A percentile compares a stretch with the other conserved stretches of the same genome.
These are phyloP conservation scores for Gracilariopsis chorda DNA, from an alignment of 23 red algal species.

Conservation along the genomic window DNA sequence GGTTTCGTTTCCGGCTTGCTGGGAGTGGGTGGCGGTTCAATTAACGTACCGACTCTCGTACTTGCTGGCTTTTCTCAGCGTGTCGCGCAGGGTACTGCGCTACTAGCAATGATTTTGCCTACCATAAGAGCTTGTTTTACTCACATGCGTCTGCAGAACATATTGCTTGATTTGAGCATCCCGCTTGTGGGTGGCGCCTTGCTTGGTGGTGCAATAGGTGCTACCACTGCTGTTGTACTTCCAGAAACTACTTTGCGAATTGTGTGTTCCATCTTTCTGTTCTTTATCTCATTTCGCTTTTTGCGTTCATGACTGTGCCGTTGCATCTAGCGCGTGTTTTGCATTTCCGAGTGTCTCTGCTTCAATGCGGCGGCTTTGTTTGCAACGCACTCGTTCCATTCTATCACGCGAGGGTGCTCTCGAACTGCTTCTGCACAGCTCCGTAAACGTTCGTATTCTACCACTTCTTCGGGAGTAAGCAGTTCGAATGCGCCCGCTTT, in stretches of 20 bases:
- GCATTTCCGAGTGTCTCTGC: too few species aligned
- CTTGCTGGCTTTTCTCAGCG: slow-evolving; percentile 64
- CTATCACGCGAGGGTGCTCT: slow-evolving; percentile 2
- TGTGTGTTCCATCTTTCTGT: slow-evolving; percentile 40
- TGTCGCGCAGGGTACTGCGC: slow-evolving; percentile 86
- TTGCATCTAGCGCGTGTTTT: not conserved
- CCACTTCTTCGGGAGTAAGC: not conserved
- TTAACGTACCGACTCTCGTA: slow-evolving; percentile 70
- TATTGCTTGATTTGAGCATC: slow-evolving; percentile 43
- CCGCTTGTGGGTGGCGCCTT: slow-evolving; percentile 67
- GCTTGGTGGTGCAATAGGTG: slow-evolving; percentile 41
- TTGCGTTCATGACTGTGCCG: not conserved
- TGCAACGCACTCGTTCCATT: slow-evolving; percentile 29
- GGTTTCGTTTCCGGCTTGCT: slow-evolving; percentile 86
- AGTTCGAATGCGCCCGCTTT: slow-evolving; percentile 25
- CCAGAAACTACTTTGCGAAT: slow-evolving; percentile 13
- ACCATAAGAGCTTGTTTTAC: slow-evolving; percentile 48
- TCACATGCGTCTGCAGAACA: slow-evolving; percentile 60
- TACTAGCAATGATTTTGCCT: slow-evolving; percentile 85
- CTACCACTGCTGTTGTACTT: slow-evolving; percentile 9
- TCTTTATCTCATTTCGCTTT: slow-evolving; percentile 11
- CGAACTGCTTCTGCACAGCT: slow-evolving; percentile 11
- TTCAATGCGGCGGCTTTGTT: not conserved
- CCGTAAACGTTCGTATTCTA: slow-evolving; percentile 6
- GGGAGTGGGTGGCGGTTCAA: slow-evolving; percentile 89